Base-by-base conservation (phyloP, 2,329 filamentous ascomycete species). In the Nothophaeocryptopus gaeumannii region DNA sequence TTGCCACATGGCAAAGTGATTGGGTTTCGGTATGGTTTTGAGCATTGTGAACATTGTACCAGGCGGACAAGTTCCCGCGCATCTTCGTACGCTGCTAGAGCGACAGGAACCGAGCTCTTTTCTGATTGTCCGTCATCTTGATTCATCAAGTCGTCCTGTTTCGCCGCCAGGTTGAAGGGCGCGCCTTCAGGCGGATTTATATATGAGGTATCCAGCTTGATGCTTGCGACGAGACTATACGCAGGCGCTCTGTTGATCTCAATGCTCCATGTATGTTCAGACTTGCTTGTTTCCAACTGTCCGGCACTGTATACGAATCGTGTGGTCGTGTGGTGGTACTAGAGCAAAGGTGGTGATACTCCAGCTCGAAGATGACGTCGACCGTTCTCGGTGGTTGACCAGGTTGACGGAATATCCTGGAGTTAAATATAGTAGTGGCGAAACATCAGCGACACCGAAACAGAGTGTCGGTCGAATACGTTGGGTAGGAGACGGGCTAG, bases 61-160 rank as follows among this genome's bases (percentile, higher is more conserved):
- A 93, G 73, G 37, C 84, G 84, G 54, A 95, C 77, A 47, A 90
- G 74, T 50, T 80, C 73, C 56, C 86, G 78, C 13, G 81, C 79
- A 65, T 84, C 76, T 55, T 73, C 70, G 57, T 76, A 71, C 30
- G 79, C 75, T 55, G 74, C 72, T 52, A 80, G 68, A 45, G 67
- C 68, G 38, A 56, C 60, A 45, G 62, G 59, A 50, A 66, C 67
- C 58, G 59, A 58, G 45, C 39, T 55, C 56, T 67, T 79, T 38
- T 82, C 88, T 37, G 89, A 77, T 12, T 92, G 60, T 32, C 75
- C 72, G 39, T 89, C 90, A 9, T 93, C 71, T 51, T 58, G 53
- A 53, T 52, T 97, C 80, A 99, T 96, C 64, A 99, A 85, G 57
- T 92, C 93, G 56, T 82, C 81, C 39, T 93, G 90, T 42, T 92